Conservation (phyloP, 306 rosid species). For the Sechiopsis laciniata region DNA sequence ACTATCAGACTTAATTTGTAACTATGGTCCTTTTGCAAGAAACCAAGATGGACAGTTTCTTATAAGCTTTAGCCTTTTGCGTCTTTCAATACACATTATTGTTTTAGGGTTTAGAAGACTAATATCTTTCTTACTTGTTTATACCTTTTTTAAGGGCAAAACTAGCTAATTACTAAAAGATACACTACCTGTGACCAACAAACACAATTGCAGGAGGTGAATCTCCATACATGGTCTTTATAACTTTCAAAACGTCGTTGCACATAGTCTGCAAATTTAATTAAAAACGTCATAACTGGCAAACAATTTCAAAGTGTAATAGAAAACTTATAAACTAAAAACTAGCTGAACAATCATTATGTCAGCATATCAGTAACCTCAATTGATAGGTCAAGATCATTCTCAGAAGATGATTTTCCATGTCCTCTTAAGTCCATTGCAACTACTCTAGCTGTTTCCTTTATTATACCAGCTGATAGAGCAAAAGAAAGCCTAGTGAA, state of each 20-base stretch:
- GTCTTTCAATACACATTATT: neutral
- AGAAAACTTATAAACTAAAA: constrained; percentile 14
- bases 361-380: constrained; percentile 45
- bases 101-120: too few relatives aligned
- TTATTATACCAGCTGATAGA: constrained; percentile 58
- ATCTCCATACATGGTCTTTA: constrained; percentile 63
- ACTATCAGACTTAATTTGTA: neutral
- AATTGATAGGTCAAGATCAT: constrained; percentile 70
- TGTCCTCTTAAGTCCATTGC: constrained; percentile 96
- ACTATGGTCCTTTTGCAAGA: neutral
- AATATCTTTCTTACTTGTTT: neutral
- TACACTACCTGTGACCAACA: constrained; percentile 74
- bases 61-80: neutral
- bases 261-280: constrained; percentile 75
- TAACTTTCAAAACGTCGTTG: constrained; percentile 73
- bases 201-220: constrained; percentile 82
- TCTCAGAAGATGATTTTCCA: constrained; percentile 72
- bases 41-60: constrained; percentile 2
- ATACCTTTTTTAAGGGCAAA: neutral
- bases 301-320: constrained; percentile 2
- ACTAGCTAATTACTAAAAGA: constrained; percentile 20
- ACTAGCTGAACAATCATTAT: neutral
- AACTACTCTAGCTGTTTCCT: constrained; percentile 79
- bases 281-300: constrained; percentile 21
- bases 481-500: constrained; percentile 81